Base-by-base conservation (phyloP, 371 early-diverging fungal genomes). In the Dichotomocladium elegans region DNA sequence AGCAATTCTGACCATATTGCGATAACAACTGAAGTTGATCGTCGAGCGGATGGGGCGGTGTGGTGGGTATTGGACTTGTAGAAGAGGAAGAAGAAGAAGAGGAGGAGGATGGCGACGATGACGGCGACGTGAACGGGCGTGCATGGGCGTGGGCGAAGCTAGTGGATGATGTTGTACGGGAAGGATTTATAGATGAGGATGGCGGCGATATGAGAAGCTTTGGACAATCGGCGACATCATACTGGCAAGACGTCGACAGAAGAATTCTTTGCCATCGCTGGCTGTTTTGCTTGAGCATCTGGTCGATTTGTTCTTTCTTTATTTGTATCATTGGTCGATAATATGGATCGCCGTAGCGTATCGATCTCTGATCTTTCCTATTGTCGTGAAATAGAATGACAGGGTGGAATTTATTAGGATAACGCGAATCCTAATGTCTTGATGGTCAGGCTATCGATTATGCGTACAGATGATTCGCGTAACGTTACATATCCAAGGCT, bases 221-320 rank as follows among this genome's bases (percentile, higher is more conserved):
- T n/a, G n/a, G n/a, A n/a, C n/a, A n/a, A n/a, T n/a, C n/a, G n/a
- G n/a, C n/a, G n/a, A n/a, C n/a, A n/a, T n/a, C n/a, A n/a, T n/a
- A n/a, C n/a, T n/a, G n/a, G n/a, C n/a, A n/a, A n/a, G n/a, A n/a
- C n/a, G n/a, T 60, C 11, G 41, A 46, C 49, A 58, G 55, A 21
- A 40, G 49, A 33, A 63, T 44, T 21, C 48, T 48, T 34, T 56
- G 43, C 64, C 64, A 64, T 50, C 60, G 57, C 37, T 40, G 51
- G 11, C 64, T 59, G 25, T 64, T 64, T 17, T 40, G 25, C 27
- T 41, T 45, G 1, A 64, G 51, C 64, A 59, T 59, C 29, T 60
- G 37, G 26, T 55, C 44, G 19, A 55, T 53, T 15, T 56, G 42
- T 41, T 51, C 47, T 40, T 64, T 64, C 29, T 55, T 55, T 8